Evolutionary conservation across 1,284 basidiomycete genomes (phyloP), one percentile per base, ranked within the genome.

Genomic region (Trametes versicolor): DNA sequence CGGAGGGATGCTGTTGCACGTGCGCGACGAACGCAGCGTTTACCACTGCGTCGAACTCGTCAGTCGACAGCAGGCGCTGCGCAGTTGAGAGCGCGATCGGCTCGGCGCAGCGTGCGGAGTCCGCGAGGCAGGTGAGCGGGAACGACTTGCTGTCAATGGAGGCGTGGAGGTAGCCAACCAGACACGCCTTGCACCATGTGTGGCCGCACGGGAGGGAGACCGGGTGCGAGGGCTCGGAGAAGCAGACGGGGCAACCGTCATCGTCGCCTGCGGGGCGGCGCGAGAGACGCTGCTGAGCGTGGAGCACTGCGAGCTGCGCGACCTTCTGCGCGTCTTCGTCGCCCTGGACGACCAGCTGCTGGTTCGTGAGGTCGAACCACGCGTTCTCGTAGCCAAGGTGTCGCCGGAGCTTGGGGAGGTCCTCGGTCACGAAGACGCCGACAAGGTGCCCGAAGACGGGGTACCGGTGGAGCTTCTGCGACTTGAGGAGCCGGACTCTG

Each of bases 41-140:
- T 15, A 85, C 74, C 45, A 92, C 68, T 0, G 81, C 76, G 21
- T 86, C 80, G 70, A 90, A 87, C 32, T 89, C 83, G 4, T 75
- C 73, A 0, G 83, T 73, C 0, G 82, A 71, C 10, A 93, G 79
- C 0, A 90, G 66, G 36, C 79, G 76, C 23, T 82, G 82, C 4
- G 87, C 86, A 19, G 81, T 72, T 10, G 71, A 65, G 17, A 91
- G 78, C 0, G 90, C 81, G 19, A 93, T 84, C 19, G 70, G 77
- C 48, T 83, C 75, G 0, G 78, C 72, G 68, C 91, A 93, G 50
- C 78, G 80, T 0, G 83, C 87, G 7, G 85, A 83, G 64, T 84
- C 76, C 10, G 89, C 91, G 2, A 93, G 80, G 68, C 91, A 93
- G 10, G 74, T 82, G 17, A 93, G 72, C 0, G 92, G 91, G 79